Base-by-base conservation (phyloP, 2,329 filamentous ascomycete genomes). In the Stemphylium lycopersici region DNA sequence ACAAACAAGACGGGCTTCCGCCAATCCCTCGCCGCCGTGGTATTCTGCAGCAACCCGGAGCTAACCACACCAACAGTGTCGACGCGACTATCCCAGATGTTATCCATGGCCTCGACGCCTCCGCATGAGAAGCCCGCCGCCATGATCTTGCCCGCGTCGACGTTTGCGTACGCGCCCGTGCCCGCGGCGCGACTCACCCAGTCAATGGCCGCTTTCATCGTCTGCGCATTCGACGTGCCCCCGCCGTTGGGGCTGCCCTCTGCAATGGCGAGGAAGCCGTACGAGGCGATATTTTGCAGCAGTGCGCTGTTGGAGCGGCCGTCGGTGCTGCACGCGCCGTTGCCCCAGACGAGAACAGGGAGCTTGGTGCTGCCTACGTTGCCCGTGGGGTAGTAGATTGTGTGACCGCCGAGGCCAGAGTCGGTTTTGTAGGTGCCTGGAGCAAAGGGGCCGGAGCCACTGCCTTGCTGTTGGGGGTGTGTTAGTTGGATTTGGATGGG, bases 321-420 rank as follows among this genome's bases (percentile, higher is more conserved):
- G 12, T 68, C 56, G 22, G 56, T 52, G 22, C 48, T 52, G 55
- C 65, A 68, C 33, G 52, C 65, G 16, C 66, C 65, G 48, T 69
- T 68, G 24, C 63, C 64, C 66, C 66, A 69, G 22, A 63, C 48
- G 4, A 69, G 36, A 1, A 68, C 63, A 16, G 65, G 66, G 13
- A 66, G 51, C 29, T 59, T 62, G 4, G 16, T 32, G 18, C 38
- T 48, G 32, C 38, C 50, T 4, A 50, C 24, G 46, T n/a, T 48
- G 20, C 56, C 51, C 16, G 46, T 37, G 4, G 55, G 54, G 41
- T 58, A 48, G 58, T 63, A 64, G 40, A 63, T 58, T 12, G 62
- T 63, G 38, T 65, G 60, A 37, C 52, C 47, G 6, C 40, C 16
- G 4, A 65, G 56, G 5, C 31, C 33, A n/a, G 36, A 43, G 22